Evolutionary conservation across 805 yeast genomes (phyloP), one percentile per base, ranked within the genome.

Genomic region (Saccharomyces mikatae): DNA sequence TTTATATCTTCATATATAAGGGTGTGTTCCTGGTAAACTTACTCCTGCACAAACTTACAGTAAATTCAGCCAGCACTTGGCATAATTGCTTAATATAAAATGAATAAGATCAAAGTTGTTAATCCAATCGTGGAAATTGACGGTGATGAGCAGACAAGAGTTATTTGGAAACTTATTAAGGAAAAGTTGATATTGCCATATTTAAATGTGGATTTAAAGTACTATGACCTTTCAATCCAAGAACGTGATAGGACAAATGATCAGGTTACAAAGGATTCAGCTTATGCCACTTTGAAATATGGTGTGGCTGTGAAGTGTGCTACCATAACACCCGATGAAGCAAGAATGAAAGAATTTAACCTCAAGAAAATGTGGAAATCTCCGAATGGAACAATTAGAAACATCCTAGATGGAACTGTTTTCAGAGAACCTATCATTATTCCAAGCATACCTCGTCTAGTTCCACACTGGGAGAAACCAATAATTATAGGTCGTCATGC

Each of bases 271-370:
- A 65, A 77, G 50, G 92, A 87, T 60, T 86, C 92, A 2, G 92
- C 92, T 22, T 76, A 83, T 58, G 92, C 91, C 31, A 86, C 84
- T 60, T 77, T 78, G 65, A 67, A 86, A 69, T 83, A 82, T 61
- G 91, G 90, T 57, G 92, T 87, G 26, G 92, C 89, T 66, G 78
- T 87, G 61, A 87, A 87, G 71, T 87, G 92, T 78, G 92, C 94
- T 50, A 87, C 92, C 14, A 87, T 87, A 62, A 87, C 92, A 1
- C 94, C 92, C 2, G 92, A 87, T 69, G 92, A 87, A 69, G 82
- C 80, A 26, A 78, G 94, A 70, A 92, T 87, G 49, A 75, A 82
- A 65, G 94, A 87, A 71, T 87, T 86, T 61, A 72, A 75, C 50
- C 76, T 87, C 69, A 83, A 83, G 66, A 80, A 87, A 67, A 87